Base-by-base conservation (phyloP, 306 rosid genomes). In the Inga laurina region DNA sequence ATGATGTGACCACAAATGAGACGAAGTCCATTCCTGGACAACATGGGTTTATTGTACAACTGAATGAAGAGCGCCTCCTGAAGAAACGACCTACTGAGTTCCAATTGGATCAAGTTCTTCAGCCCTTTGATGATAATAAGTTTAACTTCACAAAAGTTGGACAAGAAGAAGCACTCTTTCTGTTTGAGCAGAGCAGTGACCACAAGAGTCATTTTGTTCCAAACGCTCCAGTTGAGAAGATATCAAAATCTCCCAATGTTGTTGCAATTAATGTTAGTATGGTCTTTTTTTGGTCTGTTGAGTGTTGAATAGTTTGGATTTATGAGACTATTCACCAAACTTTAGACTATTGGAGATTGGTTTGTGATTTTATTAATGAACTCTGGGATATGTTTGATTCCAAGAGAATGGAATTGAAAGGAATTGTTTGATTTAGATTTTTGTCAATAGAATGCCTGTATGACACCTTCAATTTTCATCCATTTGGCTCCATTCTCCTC, bases 231-330 rank as follows among this genome's bases (percentile, higher is more conserved):
- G 59, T 91, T 82, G 90, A 90, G 79, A 59, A 56, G 84, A 76
- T 35, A 88, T 86, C 69, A 72, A 57, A 35, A 34, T 87, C 97
- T 57, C 93, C 92, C 0, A 93, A 86, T 34, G 88, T 90, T 24
- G 89, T 93, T 82, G 93, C 97, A 80, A 93, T 93, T 48, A 93
- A 93, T 83, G 97, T 88, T 70, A 76, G 76, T 72, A 22, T 44
- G 75, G 51, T 71, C 75, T 18, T 57, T n/a, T 41, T 13, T 64
- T 12, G 8, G 19, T 13, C 30, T 34, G 48, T 30, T 11, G 7
- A 68, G 24, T 34, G 48, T 30, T 11, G 7, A 68, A 24, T 5
- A 37, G 30, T 54, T 51, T 3, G 46, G 16, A 3, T 22, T 16
- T 62, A 0, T 77, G 8, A 76, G 18, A 62, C 21, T 62, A 64